These are phyloP conservation scores for Lolium rigidum DNA, from an alignment of 176 grass and related monocot species.

Conservation along the genomic window DNA sequence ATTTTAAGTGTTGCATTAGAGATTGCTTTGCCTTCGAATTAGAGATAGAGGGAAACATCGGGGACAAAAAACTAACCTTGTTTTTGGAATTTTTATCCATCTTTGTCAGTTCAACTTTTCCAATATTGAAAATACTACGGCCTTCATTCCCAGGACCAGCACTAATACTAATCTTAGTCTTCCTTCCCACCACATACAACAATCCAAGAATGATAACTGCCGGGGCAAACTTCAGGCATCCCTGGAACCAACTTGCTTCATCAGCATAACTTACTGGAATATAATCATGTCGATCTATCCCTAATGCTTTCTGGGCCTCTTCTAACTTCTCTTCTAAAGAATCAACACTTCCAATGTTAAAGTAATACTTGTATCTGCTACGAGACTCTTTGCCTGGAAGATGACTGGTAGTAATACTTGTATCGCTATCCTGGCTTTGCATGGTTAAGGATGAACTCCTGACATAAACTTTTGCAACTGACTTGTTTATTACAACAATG, in stretches of 20 bases:
- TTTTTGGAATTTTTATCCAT: conserved; percentile 96
- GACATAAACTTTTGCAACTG: conserved; percentile 87
- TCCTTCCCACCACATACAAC: conserved; percentile 65
- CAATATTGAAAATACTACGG: conserved; percentile 79
- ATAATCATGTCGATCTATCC: conserved; percentile 80
- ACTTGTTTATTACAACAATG: conserved; percentile 93
- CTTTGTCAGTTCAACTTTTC: conserved; percentile 88
- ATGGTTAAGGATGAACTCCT: conserved; percentile 53
- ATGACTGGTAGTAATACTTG: conserved; percentile 54
- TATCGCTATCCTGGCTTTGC: conserved; percentile 50
- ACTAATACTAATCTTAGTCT: conserved; percentile 64
- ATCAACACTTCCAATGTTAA: conserved; percentile 96
- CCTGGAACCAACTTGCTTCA: conserved; percentile 72
- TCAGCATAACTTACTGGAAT: conserved; percentile 77
- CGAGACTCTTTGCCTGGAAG: conserved; percentile 44
- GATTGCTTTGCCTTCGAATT: neutral
- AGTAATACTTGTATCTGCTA: conserved; percentile 80
- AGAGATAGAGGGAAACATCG: conserved; percentile 4
- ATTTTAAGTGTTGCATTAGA: neutral
- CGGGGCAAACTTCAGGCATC: conserved; percentile 67
- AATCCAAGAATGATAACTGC: conserved; percentile 66
- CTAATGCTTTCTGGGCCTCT: conserved; percentile 73
- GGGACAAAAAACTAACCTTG: conserved; percentile 59
- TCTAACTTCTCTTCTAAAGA: conserved; percentile 95
- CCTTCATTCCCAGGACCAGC: conserved; percentile 56